These are phyloP conservation scores for Eucalyptus sp. DNA, from an alignment of 345 rosid genomes.

Conservation along the genomic window DNA sequence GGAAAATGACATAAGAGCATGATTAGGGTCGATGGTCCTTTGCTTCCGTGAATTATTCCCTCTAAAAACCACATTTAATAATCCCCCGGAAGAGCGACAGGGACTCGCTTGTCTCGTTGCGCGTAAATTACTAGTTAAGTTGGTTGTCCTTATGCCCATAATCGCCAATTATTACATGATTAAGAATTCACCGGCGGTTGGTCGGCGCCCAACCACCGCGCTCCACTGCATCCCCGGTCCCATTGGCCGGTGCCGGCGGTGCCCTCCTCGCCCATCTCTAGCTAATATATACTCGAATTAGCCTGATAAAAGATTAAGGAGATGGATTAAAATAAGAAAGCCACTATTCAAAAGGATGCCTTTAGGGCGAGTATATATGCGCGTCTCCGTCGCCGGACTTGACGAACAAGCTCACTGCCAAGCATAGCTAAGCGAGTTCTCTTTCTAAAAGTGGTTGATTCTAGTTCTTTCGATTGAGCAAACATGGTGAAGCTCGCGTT, in stretches of 20 bases:
- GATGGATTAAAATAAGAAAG: background rate
- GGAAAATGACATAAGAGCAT: background rate
- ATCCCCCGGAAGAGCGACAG: background rate
- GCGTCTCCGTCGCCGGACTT: background rate
- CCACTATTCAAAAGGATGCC: background rate
- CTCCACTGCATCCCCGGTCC: constrained; percentile 12
- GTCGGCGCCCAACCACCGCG: constrained; percentile 28
- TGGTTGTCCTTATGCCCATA: constrained; percentile 29
- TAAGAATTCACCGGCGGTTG: constrained; percentile 18
- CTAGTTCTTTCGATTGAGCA: background rate
- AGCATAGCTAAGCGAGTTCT: background rate
- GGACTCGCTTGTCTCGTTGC: background rate
- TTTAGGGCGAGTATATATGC: background rate
- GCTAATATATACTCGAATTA: background rate
- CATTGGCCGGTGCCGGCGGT: constrained; percentile 35
- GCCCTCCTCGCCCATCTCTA: background rate
- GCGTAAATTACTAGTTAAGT: constrained; percentile 11
- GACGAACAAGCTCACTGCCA: background rate
- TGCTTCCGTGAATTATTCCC: background rate
- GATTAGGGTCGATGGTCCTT: background rate
- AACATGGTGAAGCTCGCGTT: constrained; percentile 70
- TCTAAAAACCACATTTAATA: background rate
- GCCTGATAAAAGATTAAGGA: background rate
- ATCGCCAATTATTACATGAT: constrained; percentile 13
- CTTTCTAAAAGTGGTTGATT: background rate